Base-by-base conservation (phyloP, 192 early-diverging fungal species). In the Backusella australiensis region DNA sequence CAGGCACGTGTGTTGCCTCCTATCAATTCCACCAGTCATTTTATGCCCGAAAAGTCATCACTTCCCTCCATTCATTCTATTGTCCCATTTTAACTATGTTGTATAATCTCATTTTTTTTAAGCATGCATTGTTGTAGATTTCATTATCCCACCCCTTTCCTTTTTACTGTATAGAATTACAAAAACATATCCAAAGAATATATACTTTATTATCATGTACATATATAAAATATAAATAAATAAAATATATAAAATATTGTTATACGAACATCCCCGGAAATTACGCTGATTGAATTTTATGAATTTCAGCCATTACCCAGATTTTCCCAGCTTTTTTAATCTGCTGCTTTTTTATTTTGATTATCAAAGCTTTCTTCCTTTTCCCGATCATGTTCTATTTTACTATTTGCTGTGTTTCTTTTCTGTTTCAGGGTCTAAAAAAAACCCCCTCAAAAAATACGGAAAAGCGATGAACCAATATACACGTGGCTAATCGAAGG, bases 51-150 rank as follows among this genome's bases (percentile, higher is more conserved):
- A 71, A 44, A 39, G 17, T 38, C 74, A n/a, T 67, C 36, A 67
- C 44, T 74, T 35, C 74, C 74, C 29, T 75, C 74, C 42, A 75
- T 75, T 75, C 74, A 75, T 67, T 75, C 74, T 15, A 66, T 75
- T 67, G 59, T 75, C 26, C 74, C 63, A 44, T 75, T 75, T 39
- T 49, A 71, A 71, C 39, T 71, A 17, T 71, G 7, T 41, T 69
- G 5, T 69, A 39, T 23, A 23, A 14, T 6, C 14, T 69, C 68
- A 38, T 11, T 69, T 39, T 39, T 39, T 36, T 69, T 21, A 38
- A 21, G 34, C 68, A 39, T 23, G n/a, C 68, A 21, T 38, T 23
- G 21, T 23, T 69, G 35, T 69, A 69, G 34, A 69, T 69, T 26
- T 69, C 34, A 69, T 35, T 38, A 41, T 41, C 21, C 68, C 26